Conservation (phyloP, 1,139 yeast genomes). For the Waltiozyma sp. region DNA sequence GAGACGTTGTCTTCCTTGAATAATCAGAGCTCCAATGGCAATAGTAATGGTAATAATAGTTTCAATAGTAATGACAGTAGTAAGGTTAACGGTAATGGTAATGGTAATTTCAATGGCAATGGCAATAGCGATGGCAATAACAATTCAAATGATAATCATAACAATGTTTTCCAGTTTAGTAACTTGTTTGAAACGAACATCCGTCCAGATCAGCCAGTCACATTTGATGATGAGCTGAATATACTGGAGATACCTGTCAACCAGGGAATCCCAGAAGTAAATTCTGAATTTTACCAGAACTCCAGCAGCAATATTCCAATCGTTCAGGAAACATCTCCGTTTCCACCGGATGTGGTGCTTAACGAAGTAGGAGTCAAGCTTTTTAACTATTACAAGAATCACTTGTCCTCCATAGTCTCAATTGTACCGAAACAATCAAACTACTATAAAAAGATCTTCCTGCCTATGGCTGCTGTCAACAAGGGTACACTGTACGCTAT, state of each 20-base stretch:
- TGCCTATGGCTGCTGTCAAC: slow-evolving; percentile 67
- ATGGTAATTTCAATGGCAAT: neutral
- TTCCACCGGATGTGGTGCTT: slow-evolving; percentile 22
- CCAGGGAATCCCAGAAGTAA: neutral
- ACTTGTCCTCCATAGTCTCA: slow-evolving; percentile 46
- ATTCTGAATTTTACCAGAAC: slow-evolving; percentile 8
- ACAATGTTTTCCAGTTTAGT: neutral
- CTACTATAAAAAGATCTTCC: slow-evolving; percentile 59
- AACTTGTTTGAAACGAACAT: neutral
- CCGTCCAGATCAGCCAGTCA: neutral
- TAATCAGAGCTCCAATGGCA: neutral
- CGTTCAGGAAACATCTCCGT: slow-evolving; percentile 6
- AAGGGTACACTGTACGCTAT: slow-evolving; percentile 58
- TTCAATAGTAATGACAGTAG: neutral
- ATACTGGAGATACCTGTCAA: neutral
- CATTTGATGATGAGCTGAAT: neutral
- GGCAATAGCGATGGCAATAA: neutral
- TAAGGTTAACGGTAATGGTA: neutral
- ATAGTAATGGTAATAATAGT: neutral
- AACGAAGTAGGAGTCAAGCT: slow-evolving; percentile 37
- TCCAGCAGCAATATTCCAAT: slow-evolving; percentile 3
- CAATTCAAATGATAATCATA: neutral
- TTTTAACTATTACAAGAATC: slow-evolving; percentile 57
- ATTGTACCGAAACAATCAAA: slow-evolving; percentile 59
- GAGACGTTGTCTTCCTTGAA: neutral